Percentiles rank a stretch among this genome's conserved stretches.
These are phyloP conservation scores for Penicillium angulare DNA, from an alignment of 495 filamentous ascomycete species.

Conservation along the genomic window DNA sequence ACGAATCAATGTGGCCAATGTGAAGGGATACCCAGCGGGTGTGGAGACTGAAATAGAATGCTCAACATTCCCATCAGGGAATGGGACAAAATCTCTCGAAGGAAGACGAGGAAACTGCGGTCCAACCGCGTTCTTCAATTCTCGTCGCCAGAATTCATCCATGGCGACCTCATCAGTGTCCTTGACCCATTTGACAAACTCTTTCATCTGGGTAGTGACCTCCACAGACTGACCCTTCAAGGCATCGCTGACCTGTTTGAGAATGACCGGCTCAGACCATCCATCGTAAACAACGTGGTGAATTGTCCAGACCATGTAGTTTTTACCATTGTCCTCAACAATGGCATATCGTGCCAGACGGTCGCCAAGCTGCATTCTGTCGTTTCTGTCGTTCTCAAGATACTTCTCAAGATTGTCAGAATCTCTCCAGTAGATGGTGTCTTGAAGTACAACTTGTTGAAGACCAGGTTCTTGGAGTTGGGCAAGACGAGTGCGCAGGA, in stretches of 20 bases:
- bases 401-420: constrained; percentile 46
- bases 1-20: constrained; percentile 58
- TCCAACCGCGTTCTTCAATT: constrained; percentile 50
- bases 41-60: constrained; percentile 46
- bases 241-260: constrained; percentile 50
- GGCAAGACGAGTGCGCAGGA: constrained; percentile 60
- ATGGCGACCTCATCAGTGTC: constrained; percentile 33
- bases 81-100: constrained; percentile 52
- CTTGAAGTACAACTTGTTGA: constrained; percentile 57
- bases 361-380: constrained; percentile 54
- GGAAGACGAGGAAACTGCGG: constrained; percentile 59
- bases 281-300: constrained; percentile 72
- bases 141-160: constrained; percentile 43
- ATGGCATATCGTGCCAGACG: constrained; percentile 55
- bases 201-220: constrained; percentile 30
- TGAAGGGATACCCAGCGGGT: constrained; percentile 40
- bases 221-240: constrained; percentile 21
- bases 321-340: constrained; percentile 32
- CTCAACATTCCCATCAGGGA: constrained; percentile 51
- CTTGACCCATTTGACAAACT: constrained; percentile 44
- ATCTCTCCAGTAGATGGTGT: constrained; percentile 39
- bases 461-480: constrained; percentile 52
- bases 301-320: constrained; percentile 58
- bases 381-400: constrained; percentile 43
- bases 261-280: constrained; percentile 58